Conservation (phyloP, 2,329 filamentous ascomycete species). For the Chrysoporthe deuterocubensis region DNA sequence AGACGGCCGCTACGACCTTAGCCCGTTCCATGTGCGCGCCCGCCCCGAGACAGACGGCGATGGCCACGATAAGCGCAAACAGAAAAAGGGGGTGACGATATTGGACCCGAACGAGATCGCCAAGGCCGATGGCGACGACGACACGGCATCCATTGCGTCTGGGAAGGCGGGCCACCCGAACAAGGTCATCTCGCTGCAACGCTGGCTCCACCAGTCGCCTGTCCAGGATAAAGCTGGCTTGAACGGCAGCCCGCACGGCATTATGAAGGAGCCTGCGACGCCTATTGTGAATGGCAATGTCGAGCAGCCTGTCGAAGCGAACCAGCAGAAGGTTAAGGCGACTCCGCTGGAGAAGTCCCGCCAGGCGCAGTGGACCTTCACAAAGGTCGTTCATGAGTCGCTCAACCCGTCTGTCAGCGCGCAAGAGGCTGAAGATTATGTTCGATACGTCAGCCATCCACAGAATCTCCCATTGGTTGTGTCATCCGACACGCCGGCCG, state of each 20-base stretch:
- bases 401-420: slow-evolving; percentile 80
- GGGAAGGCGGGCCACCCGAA: slow-evolving; percentile 41
- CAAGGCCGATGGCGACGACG: slow-evolving; percentile 43
- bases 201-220: slow-evolving; percentile 60
- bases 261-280: slow-evolving; percentile 57
- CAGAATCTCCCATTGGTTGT: slow-evolving; percentile 85
- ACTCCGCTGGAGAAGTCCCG: slow-evolving; percentile 75
- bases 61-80: slow-evolving; percentile 62
- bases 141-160: slow-evolving; percentile 43
- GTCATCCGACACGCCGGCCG: slow-evolving; percentile 64
- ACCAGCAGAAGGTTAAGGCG: slow-evolving; percentile 52
- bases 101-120: slow-evolving; percentile 58
- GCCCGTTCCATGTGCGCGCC: slow-evolving; percentile 73
- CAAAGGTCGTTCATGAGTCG: slow-evolving; percentile 82
- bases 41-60: slow-evolving; percentile 68
- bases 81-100: slow-evolving; percentile 72
- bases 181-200: slow-evolving; percentile 60
- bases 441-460: slow-evolving; percentile 85
- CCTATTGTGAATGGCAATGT: slow-evolving; percentile 31
- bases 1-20: slow-evolving; percentile 79
- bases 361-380: slow-evolving; percentile 85
- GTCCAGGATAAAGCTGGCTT: slow-evolving; percentile 39
- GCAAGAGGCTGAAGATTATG: slow-evolving; percentile 83
- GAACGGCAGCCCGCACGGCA: slow-evolving; percentile 45
- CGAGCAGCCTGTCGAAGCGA: slow-evolving; percentile 12